Evolutionary conservation across 495 filamentous ascomycete species (phyloP), one percentile per base, ranked within the genome.

Genomic region (Pyrenula massariospora): DNA sequence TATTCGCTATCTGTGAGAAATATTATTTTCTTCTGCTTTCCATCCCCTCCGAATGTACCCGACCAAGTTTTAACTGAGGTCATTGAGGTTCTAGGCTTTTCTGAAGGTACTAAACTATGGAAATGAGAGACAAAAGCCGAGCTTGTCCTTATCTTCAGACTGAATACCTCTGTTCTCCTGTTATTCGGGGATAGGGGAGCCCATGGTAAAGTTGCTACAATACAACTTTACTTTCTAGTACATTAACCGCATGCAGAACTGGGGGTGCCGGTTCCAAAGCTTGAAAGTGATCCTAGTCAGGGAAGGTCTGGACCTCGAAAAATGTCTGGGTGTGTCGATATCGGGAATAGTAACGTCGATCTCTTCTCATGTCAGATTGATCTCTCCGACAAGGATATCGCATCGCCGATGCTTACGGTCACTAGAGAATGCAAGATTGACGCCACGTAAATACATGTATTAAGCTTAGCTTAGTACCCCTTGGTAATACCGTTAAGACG

Each of bases 1-100:
- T 75, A 69, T 57, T 82, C 80, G 48, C 75, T 74, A 66, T 77
- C 79, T 3, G 80, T 78, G 56, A 83, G 62, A 53, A 83, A 75
- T 10, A 83, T 66, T 15, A 78, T 66, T 2, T 59, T 63, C 24
- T 0, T 42, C 31, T 42, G 31, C 31, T 42, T 42, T 42, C 31
- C 31, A 42, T 15, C 15, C 31, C 31, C 31, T 5, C 15, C 31
- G 15, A 15, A 42, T 42, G 31, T 15, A 42, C 15, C 31, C 5
- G 31, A 42, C 31, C 8, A 15, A 15, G 8, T 42, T 15, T 42
- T 42, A 42, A 15, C 15, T 15, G 31, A 42, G 31, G 31, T 15
- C 31, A 42, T 42, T 42, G 31, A 42, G 5, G 31, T 42, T 42
- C 31, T 42, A 15, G 31, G 15, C 5, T 42, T 15, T 8, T 5